These are phyloP conservation scores for Glarea lozoyensis DNA, from an alignment of 495 filamentous ascomycete species.

Conservation along the genomic window DNA sequence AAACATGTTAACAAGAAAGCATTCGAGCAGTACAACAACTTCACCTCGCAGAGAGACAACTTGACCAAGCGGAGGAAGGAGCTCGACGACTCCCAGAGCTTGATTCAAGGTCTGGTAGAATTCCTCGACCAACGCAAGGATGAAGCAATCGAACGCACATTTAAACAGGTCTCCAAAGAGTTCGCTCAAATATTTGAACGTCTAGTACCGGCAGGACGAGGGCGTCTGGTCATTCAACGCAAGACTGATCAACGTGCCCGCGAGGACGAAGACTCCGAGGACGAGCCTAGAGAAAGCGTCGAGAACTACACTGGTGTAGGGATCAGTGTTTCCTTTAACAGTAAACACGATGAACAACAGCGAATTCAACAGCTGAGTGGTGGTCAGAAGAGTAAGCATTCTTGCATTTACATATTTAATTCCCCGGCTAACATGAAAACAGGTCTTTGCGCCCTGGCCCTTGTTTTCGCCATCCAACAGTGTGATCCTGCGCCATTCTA, in stretches of 20 bases:
- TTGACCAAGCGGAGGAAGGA: conserved; percentile 75
- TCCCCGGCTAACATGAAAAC: conserved; percentile 19
- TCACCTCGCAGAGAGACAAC: conserved; percentile 81
- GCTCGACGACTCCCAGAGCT: conserved; percentile 69
- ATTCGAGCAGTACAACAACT: conserved; percentile 96
- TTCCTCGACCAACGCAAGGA: conserved; percentile 94
- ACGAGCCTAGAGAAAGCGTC: conserved; percentile 59
- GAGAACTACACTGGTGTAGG: conserved; percentile 97
- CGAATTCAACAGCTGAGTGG: conserved; percentile 94
- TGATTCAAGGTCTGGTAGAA: conserved; percentile 84
- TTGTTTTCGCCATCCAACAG: conserved; percentile 98
- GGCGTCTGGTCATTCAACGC: conserved; percentile 86
- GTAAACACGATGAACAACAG: conserved; percentile 93
- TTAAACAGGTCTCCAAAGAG: conserved; percentile 91
- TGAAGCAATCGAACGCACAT: conserved; percentile 91
- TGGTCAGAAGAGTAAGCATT: conserved; percentile 83
- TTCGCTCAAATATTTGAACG: conserved; percentile 90
- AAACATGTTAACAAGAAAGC: conserved; percentile 98
- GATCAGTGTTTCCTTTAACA: conserved; percentile 98
- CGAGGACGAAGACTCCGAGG: conserved; percentile 59
- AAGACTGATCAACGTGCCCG: conserved; percentile 63
- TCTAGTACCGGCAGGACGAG: conserved; percentile 87
- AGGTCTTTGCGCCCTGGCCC: conserved; percentile 89
- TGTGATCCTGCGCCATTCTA: conserved; percentile 98
- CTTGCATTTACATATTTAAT: conserved; percentile 2